Base-by-base conservation (phyloP, 495 filamentous ascomycete genomes). In the Thermothielavioides terrestris region DNA sequence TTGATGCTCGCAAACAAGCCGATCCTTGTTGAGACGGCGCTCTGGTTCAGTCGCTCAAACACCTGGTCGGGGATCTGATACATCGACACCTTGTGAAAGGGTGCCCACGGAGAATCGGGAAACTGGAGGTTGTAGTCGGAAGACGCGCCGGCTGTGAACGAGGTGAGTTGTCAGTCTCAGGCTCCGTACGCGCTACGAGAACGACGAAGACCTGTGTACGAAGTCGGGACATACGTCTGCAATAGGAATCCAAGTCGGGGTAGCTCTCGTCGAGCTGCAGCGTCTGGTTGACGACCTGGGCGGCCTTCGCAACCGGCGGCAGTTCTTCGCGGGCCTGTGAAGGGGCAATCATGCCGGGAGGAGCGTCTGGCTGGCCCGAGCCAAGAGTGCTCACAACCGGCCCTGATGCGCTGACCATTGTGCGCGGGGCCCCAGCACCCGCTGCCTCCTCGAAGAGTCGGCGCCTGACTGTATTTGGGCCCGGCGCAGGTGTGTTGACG, bases 1-100 rank as follows among this genome's bases (percentile, higher is more conserved):
- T 88, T 87, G 55, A 99, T 66, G 63, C 89, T 84, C 18, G 92
- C 86, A 65, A 99, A 95, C 32, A 97, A 68, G 18, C 92, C 92
- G 83, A 97, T 94, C 60, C 77, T 79, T 10, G 91, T 92, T 21
- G 82, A 82, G 2, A 94, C 79, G 54, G 90, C 79, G 39, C 85
- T 85, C 18, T 76, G 70, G 64, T 99, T 94, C 63, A 89, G 87
- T 58, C 94, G 89, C 49, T 88, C 83, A 59, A 96, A 89, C 27
- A 97, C 84, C 50, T 76, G 74, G 53, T 96, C 86, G 30, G 92
- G 92, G 22, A 97, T 89, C 46, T 83, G 80, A 68, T 95, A 86
- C 63, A 80, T 84, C 54, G 82, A 80, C 11, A 80, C 73, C 61
- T 83, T 85, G 49, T 95, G 84, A 60, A 95, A 99, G 1, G 92